phyloP scores from a whole-genome alignment of 2,329 filamentous ascomycete genomes.

The Alternaria brassicicola region DNA sequence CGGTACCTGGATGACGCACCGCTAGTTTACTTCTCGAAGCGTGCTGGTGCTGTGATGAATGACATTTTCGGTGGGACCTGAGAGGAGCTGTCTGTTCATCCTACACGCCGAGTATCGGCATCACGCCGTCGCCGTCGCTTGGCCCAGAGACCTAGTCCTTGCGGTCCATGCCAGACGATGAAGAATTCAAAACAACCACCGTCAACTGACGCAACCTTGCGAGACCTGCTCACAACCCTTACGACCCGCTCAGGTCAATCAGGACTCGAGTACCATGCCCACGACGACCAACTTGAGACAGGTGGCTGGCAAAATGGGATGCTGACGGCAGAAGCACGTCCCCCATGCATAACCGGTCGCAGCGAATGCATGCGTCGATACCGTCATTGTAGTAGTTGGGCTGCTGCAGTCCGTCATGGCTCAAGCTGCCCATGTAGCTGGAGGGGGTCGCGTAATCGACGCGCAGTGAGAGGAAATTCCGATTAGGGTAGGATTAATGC shows the following conservation, averaged over 20 bases:
- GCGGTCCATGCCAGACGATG: neutral
- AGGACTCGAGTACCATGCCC: neutral
- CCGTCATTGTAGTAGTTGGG: neutral
- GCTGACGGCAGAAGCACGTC: slow-evolving; percentile 26
- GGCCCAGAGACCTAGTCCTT: neutral
- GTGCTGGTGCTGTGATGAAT: slow-evolving; percentile 22
- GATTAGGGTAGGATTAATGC: slow-evolving; percentile 14
- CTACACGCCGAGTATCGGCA: slow-evolving; percentile 18
- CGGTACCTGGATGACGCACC: slow-evolving; percentile 45
- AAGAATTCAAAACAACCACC: neutral
- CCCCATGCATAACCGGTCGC: slow-evolving; percentile 7
- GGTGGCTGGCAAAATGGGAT: slow-evolving; percentile 16
- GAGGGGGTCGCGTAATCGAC: slow-evolving; percentile 8
- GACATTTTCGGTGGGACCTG: slow-evolving; percentile 20
- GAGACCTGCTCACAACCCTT: neutral
- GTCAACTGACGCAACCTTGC: neutral
- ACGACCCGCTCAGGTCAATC: neutral
- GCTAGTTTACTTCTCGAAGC: slow-evolving; percentile 16
- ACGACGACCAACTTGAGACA: slow-evolving; percentile 10
- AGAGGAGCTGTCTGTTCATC: slow-evolving; percentile 2
- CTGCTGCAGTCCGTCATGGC: slow-evolving; percentile 15
- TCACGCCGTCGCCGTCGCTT: slow-evolving; percentile 1
- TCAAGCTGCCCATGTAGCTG: slow-evolving; percentile 7
- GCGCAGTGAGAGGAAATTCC: slow-evolving; percentile 2
- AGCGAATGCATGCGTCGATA: slow-evolving; percentile 7